These are phyloP conservation scores for Uromyces viciae-fabae DNA, from an alignment of 1,284 basidiomycete genomes.

Conservation along the genomic window DNA sequence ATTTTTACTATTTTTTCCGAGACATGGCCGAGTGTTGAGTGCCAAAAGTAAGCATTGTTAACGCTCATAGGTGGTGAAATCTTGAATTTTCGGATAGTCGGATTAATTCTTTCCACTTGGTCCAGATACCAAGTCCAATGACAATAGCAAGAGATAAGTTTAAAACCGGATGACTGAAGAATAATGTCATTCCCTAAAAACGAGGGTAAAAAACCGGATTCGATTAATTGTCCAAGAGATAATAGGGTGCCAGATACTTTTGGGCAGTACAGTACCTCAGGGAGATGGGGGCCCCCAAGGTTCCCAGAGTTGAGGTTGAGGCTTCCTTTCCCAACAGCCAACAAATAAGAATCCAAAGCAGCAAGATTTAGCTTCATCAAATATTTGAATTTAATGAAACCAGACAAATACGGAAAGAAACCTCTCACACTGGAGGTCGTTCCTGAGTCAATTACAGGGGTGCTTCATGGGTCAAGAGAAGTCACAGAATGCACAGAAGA, in stretches of 20 bases:
- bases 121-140: neutral
- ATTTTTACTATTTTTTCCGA: neutral
- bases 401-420: neutral
- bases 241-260: neutral
- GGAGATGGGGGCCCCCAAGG: neutral
- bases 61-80: neutral
- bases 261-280: neutral
- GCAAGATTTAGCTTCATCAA: neutral
- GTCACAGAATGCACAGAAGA: neutral
- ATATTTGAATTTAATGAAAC: too few species aligned
- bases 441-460: neutral
- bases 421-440: neutral
- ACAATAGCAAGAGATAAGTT: neutral
- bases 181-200: neutral
- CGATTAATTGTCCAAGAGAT: neutral
- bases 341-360: neutral
- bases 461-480: neutral
- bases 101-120: neutral
- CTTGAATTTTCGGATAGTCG: neutral
- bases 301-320: neutral
- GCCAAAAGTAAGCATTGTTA: neutral
- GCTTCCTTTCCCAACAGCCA: neutral
- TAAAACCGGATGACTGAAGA: too few species aligned
- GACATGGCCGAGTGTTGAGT: neutral
- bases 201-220: neutral